A percentile compares a stretch with the other conserved stretches of the same genome.
These are phyloP conservation scores for Diaporthe vexans DNA, from an alignment of 2,329 filamentous ascomycete species.

Conservation along the genomic window DNA sequence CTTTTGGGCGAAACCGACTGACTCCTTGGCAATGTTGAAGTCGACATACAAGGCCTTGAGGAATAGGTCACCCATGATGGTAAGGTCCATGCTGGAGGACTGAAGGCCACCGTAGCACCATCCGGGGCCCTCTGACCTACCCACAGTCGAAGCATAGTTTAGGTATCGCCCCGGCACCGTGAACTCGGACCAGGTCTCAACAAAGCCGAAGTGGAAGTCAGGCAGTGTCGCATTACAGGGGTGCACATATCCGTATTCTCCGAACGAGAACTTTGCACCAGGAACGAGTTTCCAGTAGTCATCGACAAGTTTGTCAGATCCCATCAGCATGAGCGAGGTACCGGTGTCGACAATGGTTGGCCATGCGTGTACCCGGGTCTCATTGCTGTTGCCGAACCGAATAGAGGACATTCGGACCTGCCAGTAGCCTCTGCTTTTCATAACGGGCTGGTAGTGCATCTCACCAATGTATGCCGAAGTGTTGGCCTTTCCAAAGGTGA, in stretches of 20 bases:
- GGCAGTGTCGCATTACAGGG: slow-evolving; percentile 66
- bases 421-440: slow-evolving; percentile 66
- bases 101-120: slow-evolving; percentile 84
- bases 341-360: slow-evolving; percentile 77
- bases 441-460: slow-evolving; percentile 62
- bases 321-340: slow-evolving; percentile 72
- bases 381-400: slow-evolving; percentile 49
- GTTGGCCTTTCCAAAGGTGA: slow-evolving; percentile 66
- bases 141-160: slow-evolving; percentile 61
- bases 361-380: slow-evolving; percentile 57
- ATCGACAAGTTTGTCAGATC: slow-evolving; percentile 67
- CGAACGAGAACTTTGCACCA: slow-evolving; percentile 63
- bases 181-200: slow-evolving; percentile 57
- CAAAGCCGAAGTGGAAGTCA: slow-evolving; percentile 65
- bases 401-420: slow-evolving; percentile 53
- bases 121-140: slow-evolving; percentile 54
- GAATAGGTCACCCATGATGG: slow-evolving; percentile 84
- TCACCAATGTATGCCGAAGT: slow-evolving; percentile 54
- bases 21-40: slow-evolving; percentile 69
- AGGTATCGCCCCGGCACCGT: slow-evolving; percentile 66
- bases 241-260: slow-evolving; percentile 64
- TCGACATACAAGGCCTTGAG: slow-evolving; percentile 83
- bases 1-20: slow-evolving; percentile 64
- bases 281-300: slow-evolving; percentile 72
- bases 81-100: slow-evolving; percentile 61